A percentile compares a stretch with the other conserved stretches of the same genome.
These are phyloP conservation scores for Pythium phragmitis DNA, from an alignment of 352 stramenopile species.

Conservation along the genomic window DNA sequence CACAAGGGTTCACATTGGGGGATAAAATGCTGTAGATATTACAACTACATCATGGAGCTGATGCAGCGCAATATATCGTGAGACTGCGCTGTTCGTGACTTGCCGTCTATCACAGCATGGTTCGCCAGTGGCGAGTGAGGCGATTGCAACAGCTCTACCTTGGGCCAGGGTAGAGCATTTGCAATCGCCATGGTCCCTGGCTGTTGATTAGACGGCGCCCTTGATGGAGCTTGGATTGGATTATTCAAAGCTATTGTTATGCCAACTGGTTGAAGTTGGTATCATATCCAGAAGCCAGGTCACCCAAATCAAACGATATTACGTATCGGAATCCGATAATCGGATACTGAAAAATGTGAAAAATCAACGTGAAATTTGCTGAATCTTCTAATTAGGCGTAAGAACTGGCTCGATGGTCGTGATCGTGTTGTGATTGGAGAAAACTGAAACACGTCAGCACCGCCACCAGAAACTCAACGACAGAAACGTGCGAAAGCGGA, in stretches of 20 bases:
- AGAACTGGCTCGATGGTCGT: slow-evolving; percentile 1
- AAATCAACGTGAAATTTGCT: neutral
- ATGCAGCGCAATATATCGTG: neutral
- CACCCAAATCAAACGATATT: neutral
- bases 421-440: slow-evolving; percentile 1
- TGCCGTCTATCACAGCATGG: neutral
- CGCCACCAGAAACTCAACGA: too few relatives aligned
- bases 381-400: slow-evolving; percentile 2
- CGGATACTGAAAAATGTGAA: neutral
- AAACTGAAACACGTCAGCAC: neutral
- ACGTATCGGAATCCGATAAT: neutral
- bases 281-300: neutral
- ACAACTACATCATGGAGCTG: too few relatives aligned
- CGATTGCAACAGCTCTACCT: neutral
- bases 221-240: too few relatives aligned
- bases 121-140: neutral
- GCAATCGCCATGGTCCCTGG: neutral
- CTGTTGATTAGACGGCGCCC: too few relatives aligned
- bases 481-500: neutral
- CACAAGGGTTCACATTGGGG: neutral
- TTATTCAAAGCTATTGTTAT: neutral
- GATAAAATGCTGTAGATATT: neutral
- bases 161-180: neutral
- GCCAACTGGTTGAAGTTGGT: neutral
- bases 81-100: too few relatives aligned